phyloP scores from a whole-genome alignment of 257 asterid genomes.

The Haberlea rhodopensis region DNA sequence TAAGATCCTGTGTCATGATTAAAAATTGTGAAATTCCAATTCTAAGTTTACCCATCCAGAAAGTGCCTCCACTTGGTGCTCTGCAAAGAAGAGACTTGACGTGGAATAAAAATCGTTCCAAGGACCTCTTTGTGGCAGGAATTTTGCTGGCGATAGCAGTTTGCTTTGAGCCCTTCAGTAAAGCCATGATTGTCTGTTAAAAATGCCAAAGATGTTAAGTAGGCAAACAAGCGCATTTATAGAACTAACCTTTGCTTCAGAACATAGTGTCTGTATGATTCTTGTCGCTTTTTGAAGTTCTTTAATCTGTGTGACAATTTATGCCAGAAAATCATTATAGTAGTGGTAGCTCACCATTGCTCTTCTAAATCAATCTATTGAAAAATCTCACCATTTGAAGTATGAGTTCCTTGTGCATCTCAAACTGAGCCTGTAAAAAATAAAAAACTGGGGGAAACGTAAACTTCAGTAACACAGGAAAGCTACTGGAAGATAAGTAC shows the following conservation, averaged over 20 bases:
- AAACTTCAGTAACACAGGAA: constrained; percentile 18
- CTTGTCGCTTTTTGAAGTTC: constrained; percentile 92
- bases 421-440: constrained; percentile 65
- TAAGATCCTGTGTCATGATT: not conserved
- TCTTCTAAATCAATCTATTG: constrained; percentile 19
- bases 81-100: constrained; percentile 84
- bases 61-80: constrained; percentile 68
- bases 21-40: not conserved
- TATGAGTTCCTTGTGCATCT: constrained; percentile 59
- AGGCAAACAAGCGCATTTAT: constrained; percentile 10
- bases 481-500: constrained; percentile 14
- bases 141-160: constrained; percentile 70
- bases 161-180: constrained; percentile 65
- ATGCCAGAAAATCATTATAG: constrained; percentile 21
- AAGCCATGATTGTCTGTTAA: constrained; percentile 20
- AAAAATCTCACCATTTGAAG: constrained; percentile 60
- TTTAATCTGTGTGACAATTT: constrained; percentile 51
- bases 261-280: constrained; percentile 77
- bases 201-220: not conserved
- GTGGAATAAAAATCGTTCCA: constrained; percentile 85
- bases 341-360: constrained; percentile 2
- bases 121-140: constrained; percentile 81
- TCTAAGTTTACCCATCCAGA: constrained; percentile 73
- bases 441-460: constrained; percentile 59
- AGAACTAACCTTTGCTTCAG: constrained; percentile 78